These are phyloP conservation scores for Grosmannia clavigera DNA, from an alignment of 2,329 filamentous ascomycete genomes.

Conservation along the genomic window DNA sequence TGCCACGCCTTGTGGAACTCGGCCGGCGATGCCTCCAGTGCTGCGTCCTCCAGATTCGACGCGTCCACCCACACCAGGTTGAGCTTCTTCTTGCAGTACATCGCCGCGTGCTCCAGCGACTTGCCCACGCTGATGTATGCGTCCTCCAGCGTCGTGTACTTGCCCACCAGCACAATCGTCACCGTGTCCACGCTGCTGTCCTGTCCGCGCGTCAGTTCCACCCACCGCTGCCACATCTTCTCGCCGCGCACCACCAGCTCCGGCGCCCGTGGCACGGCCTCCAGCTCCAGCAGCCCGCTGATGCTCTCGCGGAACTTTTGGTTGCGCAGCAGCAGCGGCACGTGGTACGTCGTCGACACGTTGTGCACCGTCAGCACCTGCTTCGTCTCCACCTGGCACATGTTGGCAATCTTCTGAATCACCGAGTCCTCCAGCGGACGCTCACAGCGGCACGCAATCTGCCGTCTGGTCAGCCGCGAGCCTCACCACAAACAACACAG, in stretches of 20 bases:
- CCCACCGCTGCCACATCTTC: constrained; percentile 64
- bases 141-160: constrained; percentile 77
- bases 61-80: constrained; percentile 78
- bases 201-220: constrained; percentile 44
- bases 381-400: constrained; percentile 74
- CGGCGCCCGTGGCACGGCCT: constrained; percentile 39
- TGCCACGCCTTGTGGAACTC: constrained; percentile 83
- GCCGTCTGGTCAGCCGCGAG: neutral
- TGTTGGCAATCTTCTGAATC: constrained; percentile 76
- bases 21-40: constrained; percentile 48
- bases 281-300: constrained; percentile 49
- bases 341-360: constrained; percentile 84
- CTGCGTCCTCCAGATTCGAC: constrained; percentile 63
- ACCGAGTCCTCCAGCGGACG: constrained; percentile 59
- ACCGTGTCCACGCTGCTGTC: constrained; percentile 50
- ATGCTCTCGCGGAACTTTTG: constrained; percentile 51
- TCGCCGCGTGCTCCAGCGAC: constrained; percentile 79
- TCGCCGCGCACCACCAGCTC: constrained; percentile 49
- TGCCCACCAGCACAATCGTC: constrained; percentile 78
- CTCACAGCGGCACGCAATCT: constrained; percentile 91
- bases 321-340: constrained; percentile 79
- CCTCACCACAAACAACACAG: neutral
- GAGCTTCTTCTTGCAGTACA: constrained; percentile 71
- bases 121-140: constrained; percentile 70
- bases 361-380: constrained; percentile 87